These are phyloP conservation scores for Chaetomiaceae sp. DNA, from an alignment of 2,329 filamentous ascomycete genomes.

Conservation along the genomic window DNA sequence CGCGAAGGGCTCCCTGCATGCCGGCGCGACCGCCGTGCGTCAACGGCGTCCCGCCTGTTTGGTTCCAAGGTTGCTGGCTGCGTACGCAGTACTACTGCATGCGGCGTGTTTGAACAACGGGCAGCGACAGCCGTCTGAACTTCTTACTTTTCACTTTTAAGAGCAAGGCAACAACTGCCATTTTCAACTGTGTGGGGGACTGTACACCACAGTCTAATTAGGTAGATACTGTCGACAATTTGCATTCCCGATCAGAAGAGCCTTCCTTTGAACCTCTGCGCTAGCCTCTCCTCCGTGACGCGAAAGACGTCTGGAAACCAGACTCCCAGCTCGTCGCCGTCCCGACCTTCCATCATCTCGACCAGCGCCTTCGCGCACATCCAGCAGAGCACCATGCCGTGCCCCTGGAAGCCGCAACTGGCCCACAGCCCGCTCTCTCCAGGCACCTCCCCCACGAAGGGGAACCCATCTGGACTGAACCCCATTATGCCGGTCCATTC, in stretches of 20 bases:
- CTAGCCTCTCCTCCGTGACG: conserved; percentile 40
- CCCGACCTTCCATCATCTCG: conserved; percentile 42
- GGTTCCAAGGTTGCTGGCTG: too few relatives aligned
- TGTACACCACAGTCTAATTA: too few relatives aligned
- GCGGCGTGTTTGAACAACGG: too few relatives aligned
- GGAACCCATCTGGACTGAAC: conserved; percentile 46
- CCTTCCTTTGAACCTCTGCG: conserved; percentile 30
- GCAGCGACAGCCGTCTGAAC: too few relatives aligned
- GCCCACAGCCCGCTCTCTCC: conserved; percentile 46
- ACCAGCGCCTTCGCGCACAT: conserved; percentile 53
- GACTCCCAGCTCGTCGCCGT: conserved; percentile 27
- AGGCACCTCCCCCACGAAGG: conserved; percentile 45
- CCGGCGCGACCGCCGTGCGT: too few relatives aligned
- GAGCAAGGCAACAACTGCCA: too few relatives aligned
- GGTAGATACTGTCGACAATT: too few relatives aligned
- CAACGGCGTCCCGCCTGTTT: too few relatives aligned
- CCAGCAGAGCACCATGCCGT: conserved; percentile 60
- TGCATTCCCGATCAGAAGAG: conserved; percentile 18
- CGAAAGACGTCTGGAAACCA: conserved; percentile 52
- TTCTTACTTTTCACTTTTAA: too few relatives aligned
- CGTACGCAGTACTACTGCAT: too few relatives aligned
- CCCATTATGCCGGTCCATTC: conserved; percentile 55
- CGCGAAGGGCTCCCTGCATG: too few relatives aligned
- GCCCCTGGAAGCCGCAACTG: conserved; percentile 56
- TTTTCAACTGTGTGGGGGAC: too few relatives aligned